phyloP scores from a whole-genome alignment of 805 yeast genomes.

The Wickerhamomyces chaumierensis region DNA sequence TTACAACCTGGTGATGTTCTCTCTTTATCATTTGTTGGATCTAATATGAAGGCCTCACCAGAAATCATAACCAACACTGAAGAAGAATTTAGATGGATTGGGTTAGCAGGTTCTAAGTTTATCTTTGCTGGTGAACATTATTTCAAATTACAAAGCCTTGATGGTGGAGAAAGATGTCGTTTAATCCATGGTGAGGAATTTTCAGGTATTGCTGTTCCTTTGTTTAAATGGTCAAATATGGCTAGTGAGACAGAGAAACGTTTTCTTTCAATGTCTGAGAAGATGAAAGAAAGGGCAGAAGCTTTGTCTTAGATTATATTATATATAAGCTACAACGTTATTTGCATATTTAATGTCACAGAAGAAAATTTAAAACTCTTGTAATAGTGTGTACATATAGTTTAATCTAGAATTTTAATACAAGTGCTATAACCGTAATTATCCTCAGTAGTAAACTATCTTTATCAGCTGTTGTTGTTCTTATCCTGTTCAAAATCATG shows the following conservation, averaged over 20 bases:
- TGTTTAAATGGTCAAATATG: neutral
- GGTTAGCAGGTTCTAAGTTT: neutral
- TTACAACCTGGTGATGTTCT: neutral
- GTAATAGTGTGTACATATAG: too few species aligned
- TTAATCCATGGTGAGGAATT: neutral
- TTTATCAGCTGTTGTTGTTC: too few species aligned
- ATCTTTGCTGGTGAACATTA: neutral
- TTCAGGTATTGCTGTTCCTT: neutral
- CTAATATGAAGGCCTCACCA: neutral
- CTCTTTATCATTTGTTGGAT: neutral
- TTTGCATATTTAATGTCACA: too few species aligned
- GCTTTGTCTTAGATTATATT: too few species aligned
- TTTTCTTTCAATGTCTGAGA: neutral
- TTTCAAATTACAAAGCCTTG: neutral
- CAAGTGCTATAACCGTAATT: too few species aligned
- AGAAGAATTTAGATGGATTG: neutral
- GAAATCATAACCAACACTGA: neutral
- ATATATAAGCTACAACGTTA: too few species aligned
- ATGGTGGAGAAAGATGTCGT: neutral
- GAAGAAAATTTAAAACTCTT: too few species aligned
- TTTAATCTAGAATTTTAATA: too few species aligned
- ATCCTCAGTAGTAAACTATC: too few species aligned
- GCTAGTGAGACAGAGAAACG: neutral
- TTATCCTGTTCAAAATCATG: too few species aligned
- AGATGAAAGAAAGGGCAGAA: neutral